Percentiles rank a stretch among this genome's conserved stretches.
Evolutionary conservation across 2,329 filamentous ascomycete genomes (phyloP).

Genomic region (Aspergillus sclerotialis): DNA sequence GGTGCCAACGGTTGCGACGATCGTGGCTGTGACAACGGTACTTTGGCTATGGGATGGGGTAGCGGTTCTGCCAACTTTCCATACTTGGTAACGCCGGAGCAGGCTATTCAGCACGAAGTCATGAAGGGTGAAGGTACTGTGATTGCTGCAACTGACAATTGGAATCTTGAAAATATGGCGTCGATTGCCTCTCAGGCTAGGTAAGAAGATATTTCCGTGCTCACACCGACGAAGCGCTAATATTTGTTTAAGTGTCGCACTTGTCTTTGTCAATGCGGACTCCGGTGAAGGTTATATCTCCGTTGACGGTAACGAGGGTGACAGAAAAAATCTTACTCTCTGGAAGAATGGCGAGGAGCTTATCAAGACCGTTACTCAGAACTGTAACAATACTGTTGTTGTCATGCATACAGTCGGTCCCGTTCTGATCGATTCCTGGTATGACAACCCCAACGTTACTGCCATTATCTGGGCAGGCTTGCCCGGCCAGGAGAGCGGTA

Average conservation of each 20-base stretch:
- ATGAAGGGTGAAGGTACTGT: constrained; percentile 61
- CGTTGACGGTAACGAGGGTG: constrained; percentile 76
- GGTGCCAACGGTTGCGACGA: constrained; percentile 76
- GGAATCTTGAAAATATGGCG: constrained; percentile 46
- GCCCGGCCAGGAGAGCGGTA: constrained; percentile 69
- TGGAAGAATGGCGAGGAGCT: constrained; percentile 78
- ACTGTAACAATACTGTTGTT: constrained; percentile 84
- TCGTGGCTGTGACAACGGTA: constrained; percentile 55
- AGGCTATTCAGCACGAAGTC: constrained; percentile 60
- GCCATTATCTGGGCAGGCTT: constrained; percentile 70
- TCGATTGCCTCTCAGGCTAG: constrained; percentile 45
- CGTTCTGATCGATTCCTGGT: constrained; percentile 62
- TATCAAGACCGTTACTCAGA: constrained; percentile 69
- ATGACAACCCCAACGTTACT: constrained; percentile 59
- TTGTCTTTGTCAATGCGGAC: constrained; percentile 87
- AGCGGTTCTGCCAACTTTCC: constrained; percentile 56
- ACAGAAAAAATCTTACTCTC: constrained; percentile 85
- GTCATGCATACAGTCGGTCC: constrained; percentile 81
- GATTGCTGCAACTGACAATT: constrained; percentile 52
- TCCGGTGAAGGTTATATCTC: constrained; percentile 81
- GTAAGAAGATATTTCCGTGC: constrained; percentile 14
- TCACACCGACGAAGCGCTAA: constrained; percentile 1
- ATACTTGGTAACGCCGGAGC: constrained; percentile 56
- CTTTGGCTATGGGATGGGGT: constrained; percentile 58
- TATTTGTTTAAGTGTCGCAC: constrained; percentile 36